These are phyloP conservation scores for Marasmius tenuissimus DNA, from an alignment of 1,284 basidiomycete genomes.

Conservation along the genomic window DNA sequence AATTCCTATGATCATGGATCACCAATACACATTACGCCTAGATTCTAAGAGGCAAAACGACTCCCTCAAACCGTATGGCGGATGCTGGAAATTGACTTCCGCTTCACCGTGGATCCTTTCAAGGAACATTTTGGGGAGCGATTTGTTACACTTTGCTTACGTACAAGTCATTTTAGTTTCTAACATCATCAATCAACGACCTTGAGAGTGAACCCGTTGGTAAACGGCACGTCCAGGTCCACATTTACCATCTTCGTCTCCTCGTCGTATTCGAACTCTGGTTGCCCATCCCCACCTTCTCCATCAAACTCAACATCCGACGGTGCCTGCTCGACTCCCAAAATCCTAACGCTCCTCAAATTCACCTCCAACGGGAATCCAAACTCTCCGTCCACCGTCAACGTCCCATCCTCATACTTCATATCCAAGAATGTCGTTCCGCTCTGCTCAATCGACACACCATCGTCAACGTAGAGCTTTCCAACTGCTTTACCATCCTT, in stretches of 20 bases:
- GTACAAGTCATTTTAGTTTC: too few species aligned
- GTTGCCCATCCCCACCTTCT: not conserved
- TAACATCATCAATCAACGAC: not conserved
- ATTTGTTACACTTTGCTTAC: too few species aligned
- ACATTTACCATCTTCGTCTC: conserved; percentile 42
- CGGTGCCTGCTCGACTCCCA: conserved; percentile 38
- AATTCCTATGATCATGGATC: too few species aligned
- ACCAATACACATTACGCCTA: too few species aligned
- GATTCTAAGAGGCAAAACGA: too few species aligned
- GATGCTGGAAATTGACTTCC: too few species aligned
- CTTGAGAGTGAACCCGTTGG: conserved; percentile 33
- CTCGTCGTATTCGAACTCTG: conserved; percentile 7
- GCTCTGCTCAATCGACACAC: conserved; percentile 49
- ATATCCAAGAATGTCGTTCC: conserved; percentile 45
- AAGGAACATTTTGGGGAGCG: too few species aligned
- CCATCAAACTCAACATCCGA: conserved; percentile 22
- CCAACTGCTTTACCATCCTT: conserved; percentile 48
- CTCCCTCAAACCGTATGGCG: too few species aligned
- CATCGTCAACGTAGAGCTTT: conserved; percentile 62
- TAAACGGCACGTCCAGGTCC: conserved; percentile 34
- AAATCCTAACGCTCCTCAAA: conserved; percentile 42
- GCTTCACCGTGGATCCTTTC: too few species aligned
- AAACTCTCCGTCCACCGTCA: conserved; percentile 52
- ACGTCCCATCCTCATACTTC: conserved; percentile 37
- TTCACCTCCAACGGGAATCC: conserved; percentile 46